Evolutionary conservation across 495 filamentous ascomycete genomes (phyloP).

Genomic region (Xylaria cubensis): DNA sequence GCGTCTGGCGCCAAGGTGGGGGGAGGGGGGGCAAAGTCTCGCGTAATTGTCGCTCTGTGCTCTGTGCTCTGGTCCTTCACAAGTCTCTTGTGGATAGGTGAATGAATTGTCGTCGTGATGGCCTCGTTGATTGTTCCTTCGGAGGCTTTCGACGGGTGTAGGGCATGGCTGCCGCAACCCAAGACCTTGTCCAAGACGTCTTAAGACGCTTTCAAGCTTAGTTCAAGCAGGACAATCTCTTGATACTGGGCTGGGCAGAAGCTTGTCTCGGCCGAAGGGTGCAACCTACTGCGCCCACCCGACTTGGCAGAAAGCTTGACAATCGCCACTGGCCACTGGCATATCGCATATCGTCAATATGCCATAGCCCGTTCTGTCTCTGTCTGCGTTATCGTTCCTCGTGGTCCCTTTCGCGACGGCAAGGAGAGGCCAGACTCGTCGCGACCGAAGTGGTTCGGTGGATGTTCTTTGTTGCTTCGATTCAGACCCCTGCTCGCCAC

Average conservation of each 20-base stretch:
- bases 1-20: constrained; percentile 2
- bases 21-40: not conserved
- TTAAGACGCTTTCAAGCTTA: not conserved
- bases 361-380: not conserved
- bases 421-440: not conserved
- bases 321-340: constrained; percentile 14
- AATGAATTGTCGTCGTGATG: not conserved
- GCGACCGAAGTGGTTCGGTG: not conserved
- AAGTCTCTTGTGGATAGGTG: not conserved
- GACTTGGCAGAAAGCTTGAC: constrained; percentile 21
- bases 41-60: not conserved
- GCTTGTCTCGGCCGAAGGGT: constrained; percentile 4
- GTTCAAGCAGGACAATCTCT: not conserved
- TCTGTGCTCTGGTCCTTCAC: constrained; percentile 5
- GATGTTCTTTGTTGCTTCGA: constrained; percentile 15
- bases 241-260: constrained; percentile 5
- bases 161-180: not conserved
- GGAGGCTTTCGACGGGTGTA: not conserved
- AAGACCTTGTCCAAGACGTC: constrained; percentile 1
- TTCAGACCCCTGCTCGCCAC: constrained; percentile 6
- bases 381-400: not conserved
- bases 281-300: constrained; percentile 14
- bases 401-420: not conserved
- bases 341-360: not conserved
- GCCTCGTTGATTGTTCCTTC: not conserved